These are phyloP conservation scores for Gomphus bonarii DNA, from an alignment of 1,284 basidiomycete genomes.

Conservation along the genomic window DNA sequence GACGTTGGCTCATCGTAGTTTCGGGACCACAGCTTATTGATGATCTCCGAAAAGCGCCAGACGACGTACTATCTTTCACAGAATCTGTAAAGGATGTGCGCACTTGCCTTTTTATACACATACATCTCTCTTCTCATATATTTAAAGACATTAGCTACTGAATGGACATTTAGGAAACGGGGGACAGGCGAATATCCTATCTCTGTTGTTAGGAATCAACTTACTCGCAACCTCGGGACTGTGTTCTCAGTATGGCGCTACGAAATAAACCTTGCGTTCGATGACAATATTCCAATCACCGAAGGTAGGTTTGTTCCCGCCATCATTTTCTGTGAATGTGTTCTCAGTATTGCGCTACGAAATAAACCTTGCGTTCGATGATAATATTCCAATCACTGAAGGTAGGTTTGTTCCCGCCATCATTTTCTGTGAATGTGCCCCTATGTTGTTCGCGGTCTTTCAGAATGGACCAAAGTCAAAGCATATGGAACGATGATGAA, in stretches of 20 bases:
- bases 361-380: conserved; percentile 21
- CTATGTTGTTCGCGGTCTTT: too few relatives aligned
- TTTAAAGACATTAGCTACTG: background rate
- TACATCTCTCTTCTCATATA: background rate
- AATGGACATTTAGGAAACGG: conserved; percentile 21
- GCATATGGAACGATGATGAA: conserved; percentile 25
- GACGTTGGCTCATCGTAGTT: conserved; percentile 25
- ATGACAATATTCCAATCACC: conserved; percentile 19
- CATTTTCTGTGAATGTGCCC: background rate
- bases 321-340: conserved; percentile 2
- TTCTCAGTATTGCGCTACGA: conserved; percentile 25
- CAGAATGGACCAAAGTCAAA: conserved; percentile 30
- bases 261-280: conserved; percentile 24
- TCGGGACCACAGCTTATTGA: conserved; percentile 24
- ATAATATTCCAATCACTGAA: conserved; percentile 17
- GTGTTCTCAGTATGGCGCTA: conserved; percentile 22
- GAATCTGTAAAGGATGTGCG: conserved; percentile 20
- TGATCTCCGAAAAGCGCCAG: conserved; percentile 24
- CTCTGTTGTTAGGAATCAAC: conserved; percentile 15
- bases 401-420: background rate
- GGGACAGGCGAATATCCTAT: conserved; percentile 21
- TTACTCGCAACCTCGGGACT: conserved; percentile 22
- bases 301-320: background rate
- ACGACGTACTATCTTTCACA: conserved; percentile 24
- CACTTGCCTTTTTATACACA: background rate